Evolutionary conservation across 2,329 filamentous ascomycete genomes (phyloP), one percentile per base, ranked within the genome.

Genomic region (Chaetothyriales sp.): DNA sequence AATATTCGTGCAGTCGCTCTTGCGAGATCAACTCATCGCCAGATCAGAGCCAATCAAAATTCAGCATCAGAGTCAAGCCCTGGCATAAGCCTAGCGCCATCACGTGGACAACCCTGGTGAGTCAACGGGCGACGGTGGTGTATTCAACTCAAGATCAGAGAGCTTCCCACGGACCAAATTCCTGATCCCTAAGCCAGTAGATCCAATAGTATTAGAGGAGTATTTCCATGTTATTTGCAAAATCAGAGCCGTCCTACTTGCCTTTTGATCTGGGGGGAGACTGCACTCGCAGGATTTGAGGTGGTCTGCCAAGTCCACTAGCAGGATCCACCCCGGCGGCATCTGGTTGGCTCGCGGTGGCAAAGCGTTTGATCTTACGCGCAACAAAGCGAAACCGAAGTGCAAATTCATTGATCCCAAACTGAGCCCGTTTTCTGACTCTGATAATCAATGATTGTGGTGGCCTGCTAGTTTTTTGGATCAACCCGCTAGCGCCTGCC

Each of bases 41-140:
- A 50, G 56, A 58, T 58, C 56, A 58, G 44, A 55, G 49, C 56
- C 56, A 58, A 58, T 58, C 56, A 58, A 49, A 56, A 55, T 51
- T 52, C 49, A 62, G 62, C 58, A 57, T 62, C 46, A 61, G 44
- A 32, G 10, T 10, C 32, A 39, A 15, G 32, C 32, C 32, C 32
- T 39, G 32, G 32, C 32, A 39, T 39, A 4, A 5, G 32, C 12
- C 32, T 39, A 39, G 32, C 12, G 32, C 3, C 32, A 39, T 39
- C 32, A 39, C 32, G 32, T 39, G 32, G 32, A 39, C 32, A 5
- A 15, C 15, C 5, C 15, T 39, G 2, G 12, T 15, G 32, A 15
- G 10, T 39, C 32, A 4, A 39, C 12, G 32, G 32, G 10, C 10
- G 3, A 15, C 32, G 12, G 32, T 12, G 32, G 32, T 2, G 32